phyloP scores from a whole-genome alignment of 2,329 filamentous ascomycete species.

The Ilyonectria mors-panacis region DNA sequence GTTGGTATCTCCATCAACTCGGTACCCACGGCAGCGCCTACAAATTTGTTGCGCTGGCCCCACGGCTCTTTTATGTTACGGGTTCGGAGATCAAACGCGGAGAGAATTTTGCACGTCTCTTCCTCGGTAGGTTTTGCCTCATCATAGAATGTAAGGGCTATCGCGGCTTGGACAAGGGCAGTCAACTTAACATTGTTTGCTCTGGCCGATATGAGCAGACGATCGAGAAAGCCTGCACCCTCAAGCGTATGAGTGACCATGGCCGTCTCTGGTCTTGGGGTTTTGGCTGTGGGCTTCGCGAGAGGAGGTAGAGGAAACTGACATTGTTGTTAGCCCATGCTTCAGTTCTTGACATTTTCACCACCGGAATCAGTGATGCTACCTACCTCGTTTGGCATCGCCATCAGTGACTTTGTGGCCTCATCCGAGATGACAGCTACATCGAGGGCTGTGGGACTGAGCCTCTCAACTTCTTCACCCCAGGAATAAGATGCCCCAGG shows the following conservation, averaged over 20 bases:
- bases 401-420: conserved; percentile 1
- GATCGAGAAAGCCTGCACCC: background rate
- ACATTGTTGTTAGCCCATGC: background rate
- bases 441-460: conserved; percentile 19
- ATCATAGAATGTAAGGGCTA: conserved; percentile 13
- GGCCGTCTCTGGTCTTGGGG: background rate
- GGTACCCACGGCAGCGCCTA: conserved; percentile 19
- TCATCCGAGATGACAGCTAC: conserved; percentile 17
- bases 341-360: background rate
- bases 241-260: conserved; percentile 9
- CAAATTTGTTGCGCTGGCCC: conserved; percentile 22
- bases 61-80: conserved; percentile 16
- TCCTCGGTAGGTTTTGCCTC: conserved; percentile 1
- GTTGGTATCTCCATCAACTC: conserved; percentile 25
- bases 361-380: background rate
- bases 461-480: conserved; percentile 18
- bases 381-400: conserved; percentile 23
- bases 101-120: conserved; percentile 18
- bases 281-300: background rate
- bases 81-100: conserved; percentile 18
- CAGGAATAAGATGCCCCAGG: background rate
- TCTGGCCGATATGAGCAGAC: background rate
- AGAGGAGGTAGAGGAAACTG: conserved; percentile 17
- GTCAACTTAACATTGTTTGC: conserved; percentile 19
- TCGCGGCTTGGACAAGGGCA: conserved; percentile 13